Evolutionary conservation across 257 asterid species (phyloP), one percentile per base, ranked within the genome.

Genomic region (Solanum bulbocastanum): DNA sequence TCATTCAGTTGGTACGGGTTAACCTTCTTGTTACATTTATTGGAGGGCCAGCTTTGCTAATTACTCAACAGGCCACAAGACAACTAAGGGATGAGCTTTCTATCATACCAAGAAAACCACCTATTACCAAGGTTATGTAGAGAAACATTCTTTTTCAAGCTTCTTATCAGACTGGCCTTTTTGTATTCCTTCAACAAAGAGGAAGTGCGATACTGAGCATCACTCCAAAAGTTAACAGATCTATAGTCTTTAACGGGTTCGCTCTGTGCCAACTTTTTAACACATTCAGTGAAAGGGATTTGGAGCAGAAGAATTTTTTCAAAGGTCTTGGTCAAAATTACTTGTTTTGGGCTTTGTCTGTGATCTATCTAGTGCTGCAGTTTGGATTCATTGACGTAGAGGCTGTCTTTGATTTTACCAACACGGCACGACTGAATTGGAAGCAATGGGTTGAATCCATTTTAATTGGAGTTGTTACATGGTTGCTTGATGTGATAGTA

Each of bases 31-130:
- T 91, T 4, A 68, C 83, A 37, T 76, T 88, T 66, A 44, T 83
- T 5, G 93, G 91, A 35, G 93, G 92, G 10, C 37, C 90, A 68
- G 90, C 92, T 3, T 33, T 90, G 46, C 84, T 91, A 49, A 86
- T 40, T 39, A 75, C 85, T 5, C 90, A 79, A 15, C 85, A 87
- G 10, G 1, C 87, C 14, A 81, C 86, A 0, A 52, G 87, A 33
- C 6, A 5, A 10, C 87, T 44, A 49, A 72, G 39, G 89, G 84
- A 42, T 3, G 36, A 82, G 23, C 15, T 4, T 14, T 25, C 81
- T 3, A n/a, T 56, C 2, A 49, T 16, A 44, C 76, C 91, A 72
- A 65, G 88, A 20, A 32, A 33, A 15, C 79, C 65, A 14, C 86
- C 87, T 23, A 86, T 90, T 33, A 90, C 90, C 22, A 87, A 71